Base-by-base conservation (phyloP, 352 stramenopile species). In the Globisporangium spinosum region DNA sequence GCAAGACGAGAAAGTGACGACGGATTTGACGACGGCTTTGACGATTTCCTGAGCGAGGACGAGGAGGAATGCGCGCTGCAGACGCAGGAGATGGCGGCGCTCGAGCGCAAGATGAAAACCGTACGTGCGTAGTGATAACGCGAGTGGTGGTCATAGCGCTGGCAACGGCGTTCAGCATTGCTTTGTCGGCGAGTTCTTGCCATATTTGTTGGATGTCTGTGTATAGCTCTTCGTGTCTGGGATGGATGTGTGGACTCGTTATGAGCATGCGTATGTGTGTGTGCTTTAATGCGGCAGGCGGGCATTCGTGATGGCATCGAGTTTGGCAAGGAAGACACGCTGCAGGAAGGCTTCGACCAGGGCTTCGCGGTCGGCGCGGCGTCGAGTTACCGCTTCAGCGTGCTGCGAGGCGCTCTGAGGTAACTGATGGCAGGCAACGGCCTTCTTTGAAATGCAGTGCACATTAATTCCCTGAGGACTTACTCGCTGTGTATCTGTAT, bases 221-320 rank as follows among this genome's bases (percentile, higher is more conserved):
- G 23, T 20, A 13, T 27, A 59, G 54, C 54, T 38, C 54, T 38
- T 59, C 13, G 25, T 35, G 22, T n/a, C 6, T 35, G 54, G 13
- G 3, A n/a, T 35, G 2, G 22, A 10, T 38, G 2, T 35, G 3
- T 38, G 13, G 27, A 22, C 54, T 58, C 23, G n/a, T 17, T n/a
- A 34, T n/a, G 51, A 17, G 51, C 13, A 59, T 57, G 53, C 7
- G 3, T 34, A 22, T 23, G 8, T 25, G 23, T 38, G 9, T 51
- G 4, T 25, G 1, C 10, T 64, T 51, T 6, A 12, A 23, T 12
- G 4, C 23, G 20, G 3, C 62, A 93, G 81, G 56, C 85, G 32
- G 86, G 86, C 45, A 80, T 91, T 57, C 86, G 80, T 12, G 83
- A 92, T 23, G 83, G 82, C 17, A 74, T 92, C 34, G 83, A 94